Conservation (phyloP, 129 eudicot species). For the Ambrosia trifida region DNA sequence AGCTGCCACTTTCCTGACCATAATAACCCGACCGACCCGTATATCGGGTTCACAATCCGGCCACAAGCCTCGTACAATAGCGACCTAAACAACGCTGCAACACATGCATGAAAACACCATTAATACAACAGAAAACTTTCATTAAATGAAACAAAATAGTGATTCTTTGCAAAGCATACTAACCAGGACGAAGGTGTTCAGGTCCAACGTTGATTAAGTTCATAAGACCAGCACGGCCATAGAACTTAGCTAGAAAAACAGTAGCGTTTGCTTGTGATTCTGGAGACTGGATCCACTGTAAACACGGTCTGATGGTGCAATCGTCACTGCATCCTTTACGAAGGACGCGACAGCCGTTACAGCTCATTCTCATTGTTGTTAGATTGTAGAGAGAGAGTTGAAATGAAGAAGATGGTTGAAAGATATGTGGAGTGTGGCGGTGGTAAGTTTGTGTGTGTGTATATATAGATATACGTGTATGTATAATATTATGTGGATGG, state of each 20-base stretch:
- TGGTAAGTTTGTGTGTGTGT: not conserved
- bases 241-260: conserved; percentile 80
- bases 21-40: conserved; percentile 85
- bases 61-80: conserved; percentile 90
- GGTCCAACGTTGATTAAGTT: conserved; percentile 82
- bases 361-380: conserved; percentile 79
- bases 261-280: conserved; percentile 90
- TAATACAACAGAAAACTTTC: too few relatives aligned
- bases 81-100: conserved; percentile 67
- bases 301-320: conserved; percentile 78
- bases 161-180: not conserved
- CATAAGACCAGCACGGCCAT: conserved; percentile 94
- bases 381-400: conserved; percentile 1
- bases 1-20: conserved; percentile 88
- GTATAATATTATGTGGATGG: not conserved
- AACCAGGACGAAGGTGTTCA: conserved; percentile 77
- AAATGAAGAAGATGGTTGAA: not conserved
- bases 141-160: too few relatives aligned
- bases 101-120: not conserved
- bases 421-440: not conserved
- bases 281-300: conserved; percentile 73
- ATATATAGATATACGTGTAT: not conserved
- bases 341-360: conserved; percentile 86
- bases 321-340: conserved; percentile 79
- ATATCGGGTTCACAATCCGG: conserved; percentile 83